These are phyloP conservation scores for Acacia concinna DNA, from an alignment of 331 rosid species.

Conservation along the genomic window DNA sequence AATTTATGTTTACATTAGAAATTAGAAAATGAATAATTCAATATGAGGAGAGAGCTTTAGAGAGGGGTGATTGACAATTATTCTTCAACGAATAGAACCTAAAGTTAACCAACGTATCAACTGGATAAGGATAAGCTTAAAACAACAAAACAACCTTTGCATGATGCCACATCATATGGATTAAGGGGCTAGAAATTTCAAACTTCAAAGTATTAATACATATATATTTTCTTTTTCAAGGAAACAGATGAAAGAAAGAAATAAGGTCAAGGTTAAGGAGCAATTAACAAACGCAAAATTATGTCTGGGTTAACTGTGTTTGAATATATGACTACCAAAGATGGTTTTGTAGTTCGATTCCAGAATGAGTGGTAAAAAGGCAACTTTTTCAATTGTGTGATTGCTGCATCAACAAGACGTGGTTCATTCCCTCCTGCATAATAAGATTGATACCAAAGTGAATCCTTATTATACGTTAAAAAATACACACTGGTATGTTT, in stretches of 20 bases:
- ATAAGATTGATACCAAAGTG: constrained; percentile 15
- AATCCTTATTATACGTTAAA: background rate
- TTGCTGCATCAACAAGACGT: constrained; percentile 88
- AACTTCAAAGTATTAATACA: background rate
- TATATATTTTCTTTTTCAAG: background rate
- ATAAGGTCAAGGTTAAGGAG: background rate
- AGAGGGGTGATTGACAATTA: background rate
- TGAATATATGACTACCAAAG: constrained; percentile 62
- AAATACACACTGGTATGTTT: background rate
- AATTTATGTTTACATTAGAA: background rate
- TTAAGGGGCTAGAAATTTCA: background rate
- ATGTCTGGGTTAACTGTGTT: constrained; percentile 14
- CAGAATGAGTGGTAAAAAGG: constrained; percentile 98
- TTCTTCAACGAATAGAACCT: constrained; percentile 13
- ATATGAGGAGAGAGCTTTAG: constrained; percentile 23
- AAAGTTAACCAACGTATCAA: background rate
- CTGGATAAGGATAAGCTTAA: background rate
- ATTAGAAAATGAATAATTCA: background rate
- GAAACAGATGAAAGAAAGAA: constrained; percentile 10
- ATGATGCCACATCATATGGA: background rate
- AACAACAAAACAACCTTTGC: constrained; percentile 7
- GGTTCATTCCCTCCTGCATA: constrained; percentile 85
- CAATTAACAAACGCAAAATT: constrained; percentile 1
- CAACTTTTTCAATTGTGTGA: constrained; percentile 73
- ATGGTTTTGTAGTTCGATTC: constrained; percentile 94